phyloP scores from a whole-genome alignment of 2,329 filamentous ascomycete genomes.

The Didymosphaeria variabile region DNA sequence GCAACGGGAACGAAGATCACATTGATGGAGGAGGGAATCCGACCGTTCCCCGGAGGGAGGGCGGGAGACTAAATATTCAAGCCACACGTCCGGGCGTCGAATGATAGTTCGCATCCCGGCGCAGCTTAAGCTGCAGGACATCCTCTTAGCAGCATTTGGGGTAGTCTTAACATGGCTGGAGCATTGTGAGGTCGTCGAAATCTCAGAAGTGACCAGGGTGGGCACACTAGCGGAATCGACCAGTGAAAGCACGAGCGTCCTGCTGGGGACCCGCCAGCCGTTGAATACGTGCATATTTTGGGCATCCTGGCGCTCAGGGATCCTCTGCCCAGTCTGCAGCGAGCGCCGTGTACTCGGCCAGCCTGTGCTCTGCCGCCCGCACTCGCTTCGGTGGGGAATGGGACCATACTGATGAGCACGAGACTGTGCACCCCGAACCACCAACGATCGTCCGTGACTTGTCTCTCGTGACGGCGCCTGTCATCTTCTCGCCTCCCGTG shows the following conservation, averaged over 20 bases:
- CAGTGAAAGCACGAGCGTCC: slow-evolving; percentile 43
- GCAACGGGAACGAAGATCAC: slow-evolving; percentile 51
- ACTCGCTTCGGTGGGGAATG: slow-evolving; percentile 10
- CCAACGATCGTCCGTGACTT: slow-evolving; percentile 3
- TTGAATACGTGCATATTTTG: slow-evolving; percentile 50
- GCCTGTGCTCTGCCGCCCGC: slow-evolving; percentile 18
- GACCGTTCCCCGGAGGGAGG: slow-evolving; percentile 49
- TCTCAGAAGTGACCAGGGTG: slow-evolving; percentile 43
- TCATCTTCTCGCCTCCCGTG: slow-evolving; percentile 9
- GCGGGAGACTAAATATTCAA: slow-evolving; percentile 52
- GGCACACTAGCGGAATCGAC: slow-evolving; percentile 39
- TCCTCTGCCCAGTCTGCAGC: slow-evolving; percentile 39
- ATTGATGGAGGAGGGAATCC: slow-evolving; percentile 51
- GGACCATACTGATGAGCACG: slow-evolving; percentile 15
- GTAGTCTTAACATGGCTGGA: slow-evolving; percentile 52
- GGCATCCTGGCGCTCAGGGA: slow-evolving; percentile 48
- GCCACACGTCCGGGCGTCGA: slow-evolving; percentile 51
- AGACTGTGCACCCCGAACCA: slow-evolving; percentile 11
- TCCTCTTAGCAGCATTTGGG: slow-evolving; percentile 52
- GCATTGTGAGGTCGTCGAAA: slow-evolving; percentile 50
- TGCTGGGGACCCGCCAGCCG: slow-evolving; percentile 50
- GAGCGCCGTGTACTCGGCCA: slow-evolving; percentile 22
- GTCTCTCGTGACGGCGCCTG: slow-evolving; percentile 9
- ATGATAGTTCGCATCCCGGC: slow-evolving; percentile 51
- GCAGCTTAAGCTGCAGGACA: slow-evolving; percentile 52